Evolutionary conservation across 257 asterid genomes (phyloP).

Genomic region (Plantago major): DNA sequence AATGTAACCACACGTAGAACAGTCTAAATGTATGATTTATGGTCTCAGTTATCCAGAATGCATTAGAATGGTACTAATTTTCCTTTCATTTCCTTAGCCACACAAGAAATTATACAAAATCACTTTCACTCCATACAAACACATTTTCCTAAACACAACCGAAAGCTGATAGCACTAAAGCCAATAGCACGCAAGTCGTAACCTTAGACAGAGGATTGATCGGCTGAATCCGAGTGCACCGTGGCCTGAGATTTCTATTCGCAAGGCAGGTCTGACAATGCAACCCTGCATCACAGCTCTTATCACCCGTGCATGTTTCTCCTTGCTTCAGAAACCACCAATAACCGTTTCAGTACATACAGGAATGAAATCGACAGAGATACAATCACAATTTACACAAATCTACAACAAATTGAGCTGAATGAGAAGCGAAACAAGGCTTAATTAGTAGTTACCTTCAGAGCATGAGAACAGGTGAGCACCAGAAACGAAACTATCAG

Average conservation of each 20-base stretch:
- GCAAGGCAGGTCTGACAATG: slow-evolving; percentile 91
- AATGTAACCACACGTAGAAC: too few relatives aligned
- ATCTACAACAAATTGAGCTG: background rate
- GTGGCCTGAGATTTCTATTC: slow-evolving; percentile 57
- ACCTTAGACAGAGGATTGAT: slow-evolving; percentile 75
- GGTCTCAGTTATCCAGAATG: too few relatives aligned
- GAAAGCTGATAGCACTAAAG: too few relatives aligned
- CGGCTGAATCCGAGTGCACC: slow-evolving; percentile 78
- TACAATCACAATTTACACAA: background rate
- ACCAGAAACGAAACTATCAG: slow-evolving; percentile 36
- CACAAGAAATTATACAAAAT: too few relatives aligned
- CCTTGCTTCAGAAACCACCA: slow-evolving; percentile 39
- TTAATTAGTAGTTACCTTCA: slow-evolving; percentile 37
- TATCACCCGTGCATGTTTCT: slow-evolving; percentile 45
- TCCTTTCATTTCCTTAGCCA: too few relatives aligned
- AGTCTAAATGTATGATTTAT: too few relatives aligned
- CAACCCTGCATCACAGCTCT: slow-evolving; percentile 56
- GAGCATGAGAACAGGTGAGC: slow-evolving; percentile 40
- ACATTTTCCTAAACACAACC: background rate
- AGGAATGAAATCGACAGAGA: too few relatives aligned
- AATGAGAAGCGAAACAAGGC: background rate
- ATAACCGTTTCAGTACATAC: background rate
- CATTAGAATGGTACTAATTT: too few relatives aligned
- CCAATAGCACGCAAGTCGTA: background rate
- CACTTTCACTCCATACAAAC: background rate